Percentiles rank a stretch among this genome's conserved stretches.
These are phyloP conservation scores for Penicillium salamii DNA, from an alignment of 495 filamentous ascomycete species.

Conservation along the genomic window DNA sequence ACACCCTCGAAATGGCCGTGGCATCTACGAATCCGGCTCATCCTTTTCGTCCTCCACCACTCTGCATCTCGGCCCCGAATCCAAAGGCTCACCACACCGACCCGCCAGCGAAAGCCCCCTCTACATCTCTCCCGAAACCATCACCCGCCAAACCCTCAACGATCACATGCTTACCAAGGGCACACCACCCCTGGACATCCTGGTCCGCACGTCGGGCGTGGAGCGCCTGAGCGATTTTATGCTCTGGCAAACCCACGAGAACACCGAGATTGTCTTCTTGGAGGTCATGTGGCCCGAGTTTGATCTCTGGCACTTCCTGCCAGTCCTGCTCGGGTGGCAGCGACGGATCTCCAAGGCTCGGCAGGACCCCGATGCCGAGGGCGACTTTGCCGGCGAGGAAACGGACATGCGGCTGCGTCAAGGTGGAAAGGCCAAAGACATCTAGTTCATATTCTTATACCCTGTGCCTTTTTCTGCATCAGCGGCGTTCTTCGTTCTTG, in stretches of 20 bases:
- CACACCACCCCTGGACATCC: constrained; percentile 81
- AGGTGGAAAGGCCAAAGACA: constrained; percentile 28
- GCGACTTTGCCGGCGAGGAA: constrained; percentile 39
- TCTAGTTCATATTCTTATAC: constrained; percentile 18
- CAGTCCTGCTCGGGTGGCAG: constrained; percentile 91
- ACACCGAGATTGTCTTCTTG: constrained; percentile 88
- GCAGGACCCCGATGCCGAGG: constrained; percentile 42
- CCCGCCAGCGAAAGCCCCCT: constrained; percentile 18
- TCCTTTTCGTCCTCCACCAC: constrained; percentile 54
- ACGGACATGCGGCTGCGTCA: constrained; percentile 21
- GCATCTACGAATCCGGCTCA: constrained; percentile 55
- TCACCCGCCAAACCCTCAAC: constrained; percentile 74
- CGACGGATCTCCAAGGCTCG: constrained; percentile 54
- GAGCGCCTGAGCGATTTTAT: constrained; percentile 93
- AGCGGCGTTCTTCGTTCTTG: constrained; percentile 16
- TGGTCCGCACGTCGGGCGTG: constrained; percentile 88
- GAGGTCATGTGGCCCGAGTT: constrained; percentile 96
- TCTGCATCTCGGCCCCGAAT: constrained; percentile 39
- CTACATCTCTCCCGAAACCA: constrained; percentile 72
- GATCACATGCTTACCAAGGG: constrained; percentile 80
- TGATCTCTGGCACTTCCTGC: constrained; percentile 89
- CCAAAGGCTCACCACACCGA: constrained; percentile 23
- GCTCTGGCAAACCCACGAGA: constrained; percentile 95
- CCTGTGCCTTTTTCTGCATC: constrained; percentile 11
- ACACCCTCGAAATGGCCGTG: constrained; percentile 23